Base-by-base conservation (phyloP, 495 filamentous ascomycete genomes). In the Tuber indicum region DNA sequence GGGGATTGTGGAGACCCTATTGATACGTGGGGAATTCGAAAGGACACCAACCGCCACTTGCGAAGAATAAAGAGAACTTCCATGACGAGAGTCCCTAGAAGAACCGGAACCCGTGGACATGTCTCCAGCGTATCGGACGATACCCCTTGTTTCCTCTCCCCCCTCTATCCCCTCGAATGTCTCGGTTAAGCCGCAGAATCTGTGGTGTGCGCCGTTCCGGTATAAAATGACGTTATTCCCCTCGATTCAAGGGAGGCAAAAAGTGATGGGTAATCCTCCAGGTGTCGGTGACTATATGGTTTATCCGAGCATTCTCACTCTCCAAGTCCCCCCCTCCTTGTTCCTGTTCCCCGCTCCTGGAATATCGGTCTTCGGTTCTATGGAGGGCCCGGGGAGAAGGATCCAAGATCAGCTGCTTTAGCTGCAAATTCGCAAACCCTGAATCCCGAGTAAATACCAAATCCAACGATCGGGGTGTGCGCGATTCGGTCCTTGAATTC, bases 81-180 rank as follows among this genome's bases (percentile, higher is more conserved):
- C 78, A 72, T 80, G 72, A 47, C 71, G 77, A 69, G 81, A 82
- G 58, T 73, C 81, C 73, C 75, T 73, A 72, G 81, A 82, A 46
- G 81, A 77, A 21, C 75, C 72, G 45, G 81, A 78, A 69, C 75
- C 80, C 71, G 77, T 72, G 76, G 81, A 82, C 81, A 82, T 82
- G 74, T 78, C 75, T 80, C 75, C 71, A 77, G 52, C 41, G 79
- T 77, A 81, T 77, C 73, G 73, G 79, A 73, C 45, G 78, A 66
- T 73, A 71, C 73, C 72, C 74, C 70, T 26, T 74, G 39, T 12
- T 46, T 66, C 45, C 52, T 70, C 70, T 26, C 32, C 62, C 45
- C 52, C 43, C 41, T 72, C 62, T 75, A 72, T 75, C 72, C 73
- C 71, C 74, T 62, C 72, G 58, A 75, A 71, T 47, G 41, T 71